Percentiles rank a stretch among this genome's conserved stretches.
These are phyloP conservation scores for Naganishia onofrii DNA, from an alignment of 768 basidiomycete genomes.

Conservation along the genomic window DNA sequence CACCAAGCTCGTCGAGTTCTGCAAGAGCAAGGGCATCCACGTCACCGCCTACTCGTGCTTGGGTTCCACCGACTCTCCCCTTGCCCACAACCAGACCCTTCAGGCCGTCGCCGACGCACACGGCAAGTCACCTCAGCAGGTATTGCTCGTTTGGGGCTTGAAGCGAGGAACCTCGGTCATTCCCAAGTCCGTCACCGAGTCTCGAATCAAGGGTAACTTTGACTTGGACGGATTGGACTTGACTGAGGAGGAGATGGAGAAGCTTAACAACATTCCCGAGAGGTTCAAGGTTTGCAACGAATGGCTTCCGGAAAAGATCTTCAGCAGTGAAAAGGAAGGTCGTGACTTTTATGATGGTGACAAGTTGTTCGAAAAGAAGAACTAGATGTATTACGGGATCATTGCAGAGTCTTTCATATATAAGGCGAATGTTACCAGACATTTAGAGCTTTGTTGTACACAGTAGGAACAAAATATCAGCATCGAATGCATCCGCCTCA, in stretches of 20 bases:
- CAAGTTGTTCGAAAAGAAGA: slow-evolving; percentile 26
- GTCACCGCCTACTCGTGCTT: slow-evolving; percentile 67
- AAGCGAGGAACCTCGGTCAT: slow-evolving; percentile 53
- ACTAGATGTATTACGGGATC: too few species aligned
- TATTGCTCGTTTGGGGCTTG: slow-evolving; percentile 61
- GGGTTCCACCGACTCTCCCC: slow-evolving; percentile 50
- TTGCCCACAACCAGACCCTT: slow-evolving; percentile 42
- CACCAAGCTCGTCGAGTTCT: slow-evolving; percentile 60
- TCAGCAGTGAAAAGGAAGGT: slow-evolving; percentile 24
- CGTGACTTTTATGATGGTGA: slow-evolving; percentile 30
- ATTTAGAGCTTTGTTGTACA: too few species aligned
- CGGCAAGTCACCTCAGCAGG: slow-evolving; percentile 58
- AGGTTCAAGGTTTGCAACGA: slow-evolving; percentile 35
- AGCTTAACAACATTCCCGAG: slow-evolving; percentile 29
- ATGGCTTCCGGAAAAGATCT: slow-evolving; percentile 33
- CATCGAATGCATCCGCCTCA: too few species aligned
- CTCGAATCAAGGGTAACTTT: slow-evolving; percentile 36
- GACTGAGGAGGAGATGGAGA: slow-evolving; percentile 33
- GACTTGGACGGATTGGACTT: slow-evolving; percentile 34
- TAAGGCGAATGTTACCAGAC: too few species aligned
- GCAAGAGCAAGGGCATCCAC: slow-evolving; percentile 61
- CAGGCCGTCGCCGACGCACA: slow-evolving; percentile 46
- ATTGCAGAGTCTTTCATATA: too few species aligned
- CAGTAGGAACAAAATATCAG: too few species aligned
- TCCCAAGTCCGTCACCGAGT: slow-evolving; percentile 38